These are phyloP conservation scores for Solanum infundibuliforme DNA, from an alignment of 257 asterid genomes.

Conservation along the genomic window DNA sequence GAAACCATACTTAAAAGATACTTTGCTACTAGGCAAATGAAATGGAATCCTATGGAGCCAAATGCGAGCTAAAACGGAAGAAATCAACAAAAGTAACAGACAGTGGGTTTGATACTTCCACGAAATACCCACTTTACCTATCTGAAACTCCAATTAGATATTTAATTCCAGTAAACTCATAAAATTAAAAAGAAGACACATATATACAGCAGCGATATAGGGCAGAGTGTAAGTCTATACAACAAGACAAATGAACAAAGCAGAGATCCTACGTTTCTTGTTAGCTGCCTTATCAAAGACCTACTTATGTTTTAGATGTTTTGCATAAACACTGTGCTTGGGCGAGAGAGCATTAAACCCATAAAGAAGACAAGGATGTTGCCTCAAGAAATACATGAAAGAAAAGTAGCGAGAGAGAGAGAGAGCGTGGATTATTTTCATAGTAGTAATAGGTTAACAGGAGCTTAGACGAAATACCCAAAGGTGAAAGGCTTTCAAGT, in stretches of 20 bases:
- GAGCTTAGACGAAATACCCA: not conserved
- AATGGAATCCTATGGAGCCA: not conserved
- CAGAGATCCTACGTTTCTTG: not conserved
- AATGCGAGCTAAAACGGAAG: not conserved
- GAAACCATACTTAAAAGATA: not conserved
- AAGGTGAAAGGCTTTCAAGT: not conserved
- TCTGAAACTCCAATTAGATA: not conserved
- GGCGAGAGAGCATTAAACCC: not conserved
- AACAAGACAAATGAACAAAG: not conserved
- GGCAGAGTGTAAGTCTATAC: not conserved
- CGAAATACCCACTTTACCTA: not conserved
- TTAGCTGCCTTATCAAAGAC: not conserved
- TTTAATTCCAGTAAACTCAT: not conserved
- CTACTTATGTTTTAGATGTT: not conserved
- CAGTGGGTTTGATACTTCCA: not conserved
- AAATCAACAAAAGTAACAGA: not conserved
- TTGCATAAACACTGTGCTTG: not conserved
- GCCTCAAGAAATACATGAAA: not conserved
- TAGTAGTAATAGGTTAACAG: not conserved
- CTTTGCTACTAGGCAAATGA: not conserved
- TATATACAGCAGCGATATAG: not conserved
- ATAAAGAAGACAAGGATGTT: not conserved
- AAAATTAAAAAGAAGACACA: not conserved
- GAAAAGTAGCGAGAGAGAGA: not conserved
- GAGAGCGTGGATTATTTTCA: not conserved